Base-by-base conservation (phyloP, 331 rosid genomes). In the Acacia pycnantha region DNA sequence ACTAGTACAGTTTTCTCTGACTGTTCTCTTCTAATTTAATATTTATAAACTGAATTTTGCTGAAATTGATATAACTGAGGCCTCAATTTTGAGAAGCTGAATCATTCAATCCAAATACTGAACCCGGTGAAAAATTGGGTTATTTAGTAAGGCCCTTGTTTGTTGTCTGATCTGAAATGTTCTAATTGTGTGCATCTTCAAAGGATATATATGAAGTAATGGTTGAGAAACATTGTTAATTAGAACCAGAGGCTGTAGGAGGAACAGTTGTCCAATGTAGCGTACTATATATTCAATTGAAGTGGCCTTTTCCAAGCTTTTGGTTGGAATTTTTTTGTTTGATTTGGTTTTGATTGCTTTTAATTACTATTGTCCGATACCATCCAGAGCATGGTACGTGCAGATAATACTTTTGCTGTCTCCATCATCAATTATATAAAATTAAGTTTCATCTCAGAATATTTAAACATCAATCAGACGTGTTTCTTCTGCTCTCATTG, bases 1-100 rank as follows among this genome's bases (percentile, higher is more conserved):
- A 93, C 73, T 88, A 83, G 68, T 91, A 93, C 88, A 93, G 97
- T 85, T 94, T 82, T 37, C 33, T 31, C 19, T 9, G 10, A 2
- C 19, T 24, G 48, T 18, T 37, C 18, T 77, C 44, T 43, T 53
- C 8, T 9, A 37, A 7, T 37, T 37, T 37, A 37, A 37, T 37
- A 6, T 6, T 37, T 37, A 9, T 37, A 6, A 37, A 37, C 41
- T 6, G 41, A 37, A 37, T 37, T 37, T 37, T 6, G 26, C 67
- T 73, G 76, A 58, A 53, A 46, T 29, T n/a, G 41, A 37, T 31
- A 24, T 27, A 44, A 44, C 66, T 77, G 67, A 59, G 11, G 11
- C 4, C 22, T 6, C 33, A 8, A 58, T n/a, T 22, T 58, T 58
- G 65, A 58, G 31, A 22, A 22, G 27, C 2, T 4, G 65, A 10